These are phyloP conservation scores for Setomelanomma holmii DNA, from an alignment of 2,329 filamentous ascomycete species.

Conservation along the genomic window DNA sequence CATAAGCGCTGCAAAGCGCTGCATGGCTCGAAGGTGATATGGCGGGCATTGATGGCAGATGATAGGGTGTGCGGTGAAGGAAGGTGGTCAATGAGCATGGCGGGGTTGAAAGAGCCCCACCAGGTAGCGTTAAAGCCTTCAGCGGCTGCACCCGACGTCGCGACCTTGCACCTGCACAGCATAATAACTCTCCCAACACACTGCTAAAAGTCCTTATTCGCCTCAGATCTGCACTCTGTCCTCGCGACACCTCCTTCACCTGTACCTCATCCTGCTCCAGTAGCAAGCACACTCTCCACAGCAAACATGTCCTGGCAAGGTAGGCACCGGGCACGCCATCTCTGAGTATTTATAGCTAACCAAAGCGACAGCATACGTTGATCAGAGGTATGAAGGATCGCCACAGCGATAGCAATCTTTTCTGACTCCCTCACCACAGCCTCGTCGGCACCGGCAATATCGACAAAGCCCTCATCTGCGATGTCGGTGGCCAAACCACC, in stretches of 20 bases:
- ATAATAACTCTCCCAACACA: constrained; percentile 11
- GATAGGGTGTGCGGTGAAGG: not conserved
- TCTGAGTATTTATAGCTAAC: constrained; percentile 28
- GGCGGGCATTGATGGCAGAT: not conserved
- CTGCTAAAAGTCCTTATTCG: constrained; percentile 20
- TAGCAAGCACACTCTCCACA: constrained; percentile 27
- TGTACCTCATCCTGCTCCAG: constrained; percentile 24
- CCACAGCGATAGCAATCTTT: not conserved
- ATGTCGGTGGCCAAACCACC: constrained; percentile 60
- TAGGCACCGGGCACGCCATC: constrained; percentile 29
- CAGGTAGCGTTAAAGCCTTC: constrained; percentile 5
- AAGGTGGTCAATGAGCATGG: not conserved
- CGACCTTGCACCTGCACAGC: not conserved
- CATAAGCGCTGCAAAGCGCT: constrained; percentile 24
- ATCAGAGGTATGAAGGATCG: constrained; percentile 43
- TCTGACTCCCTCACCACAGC: constrained; percentile 37
- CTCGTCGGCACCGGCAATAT: constrained; percentile 53
- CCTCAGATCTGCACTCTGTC: constrained; percentile 15
- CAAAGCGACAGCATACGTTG: constrained; percentile 47
- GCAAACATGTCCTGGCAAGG: constrained; percentile 54
- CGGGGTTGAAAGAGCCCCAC: constrained; percentile 9
- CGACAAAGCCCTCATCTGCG: constrained; percentile 60
- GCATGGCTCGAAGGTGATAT: not conserved
- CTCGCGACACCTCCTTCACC: constrained; percentile 16
- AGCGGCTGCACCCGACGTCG: constrained; percentile 9